Percentiles rank a stretch among this genome's conserved stretches.
phyloP scores from a whole-genome alignment of 768 basidiomycete genomes.

The Boletus rex-veris region DNA sequence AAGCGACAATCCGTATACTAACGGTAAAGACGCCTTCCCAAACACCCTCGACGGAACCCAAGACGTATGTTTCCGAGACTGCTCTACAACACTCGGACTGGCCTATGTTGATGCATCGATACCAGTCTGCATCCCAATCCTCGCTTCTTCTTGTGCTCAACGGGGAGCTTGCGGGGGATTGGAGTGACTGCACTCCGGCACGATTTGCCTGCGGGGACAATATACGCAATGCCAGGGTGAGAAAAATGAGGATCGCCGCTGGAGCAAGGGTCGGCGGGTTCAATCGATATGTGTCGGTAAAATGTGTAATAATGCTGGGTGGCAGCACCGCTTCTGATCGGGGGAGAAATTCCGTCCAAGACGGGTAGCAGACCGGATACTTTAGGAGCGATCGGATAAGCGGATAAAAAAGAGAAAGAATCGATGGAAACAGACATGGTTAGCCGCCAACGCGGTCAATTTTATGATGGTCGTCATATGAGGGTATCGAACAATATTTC shows the following conservation, averaged over 20 bases:
- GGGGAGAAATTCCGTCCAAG: conserved; percentile 59
- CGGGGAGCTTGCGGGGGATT: conserved; percentile 12
- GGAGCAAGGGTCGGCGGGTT: conserved; percentile 59
- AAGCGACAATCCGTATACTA: conserved; percentile 25
- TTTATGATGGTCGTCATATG: conserved; percentile 52
- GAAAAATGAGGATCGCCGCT: conserved; percentile 69
- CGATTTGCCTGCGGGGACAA: conserved; percentile 2
- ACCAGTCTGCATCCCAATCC: conserved; percentile 75
- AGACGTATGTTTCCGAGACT: conserved; percentile 47
- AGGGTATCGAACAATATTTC: conserved; percentile 39
- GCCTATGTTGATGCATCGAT: conserved; percentile 45
- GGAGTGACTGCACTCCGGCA: conserved; percentile 6
- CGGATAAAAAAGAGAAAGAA: neutral
- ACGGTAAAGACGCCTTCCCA: conserved; percentile 84
- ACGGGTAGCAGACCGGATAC: conserved; percentile 57
- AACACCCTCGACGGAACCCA: conserved; percentile 69
- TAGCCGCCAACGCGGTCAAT: conserved; percentile 64
- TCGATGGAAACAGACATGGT: conserved; percentile 42
- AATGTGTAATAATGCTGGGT: conserved; percentile 35
- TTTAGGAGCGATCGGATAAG: conserved; percentile 29
- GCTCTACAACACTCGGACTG: conserved; percentile 29
- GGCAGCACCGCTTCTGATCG: conserved; percentile 20
- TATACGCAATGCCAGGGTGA: conserved; percentile 44
- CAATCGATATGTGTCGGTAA: conserved; percentile 44
- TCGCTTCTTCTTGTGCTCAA: conserved; percentile 30